Evolutionary conservation across 129 eudicot species (phyloP), one percentile per base, ranked within the genome.

Genomic region (Deinandra increscens): DNA sequence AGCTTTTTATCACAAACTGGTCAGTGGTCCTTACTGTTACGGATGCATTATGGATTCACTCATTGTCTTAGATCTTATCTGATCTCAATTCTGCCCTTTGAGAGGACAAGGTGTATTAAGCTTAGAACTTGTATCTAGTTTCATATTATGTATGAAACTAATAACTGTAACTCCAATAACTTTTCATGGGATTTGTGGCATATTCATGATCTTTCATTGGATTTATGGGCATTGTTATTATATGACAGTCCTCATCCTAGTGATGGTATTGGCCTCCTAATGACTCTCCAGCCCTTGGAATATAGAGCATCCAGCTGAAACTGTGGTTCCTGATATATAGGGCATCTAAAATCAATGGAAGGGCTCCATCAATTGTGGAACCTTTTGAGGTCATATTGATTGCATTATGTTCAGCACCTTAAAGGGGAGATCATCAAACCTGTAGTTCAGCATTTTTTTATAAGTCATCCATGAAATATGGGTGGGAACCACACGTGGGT

Each of bases 211-310:
- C 34, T 8, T 20, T 53, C 34, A 20, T 1, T 54, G 34, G 60
- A 37, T 7, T 69, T 69, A n/a, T 53, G 42, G 54, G 26, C 65
- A 55, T 17, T 70, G 29, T 50, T 55, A 66, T 44, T 26, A 23
- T 43, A 44, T 12, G 38, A 26, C 17, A 23, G 41, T 26, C 56
- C 33, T 22, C n/a, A 45, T 44, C 14, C 70, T 66, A 70, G 63
- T 56, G 15, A 56, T 26, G 37, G 38, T 26, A 56, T 23, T 56
- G 38, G 9, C 37, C 39, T 23, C 11, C 8, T 26, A 0, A 39
- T 26, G 39, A 29, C 39, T 56, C 63, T 1, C 39, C 39, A 11
- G 9, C 9, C 63, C 39, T 56, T 56, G 26, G 3, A 8, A 19
- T 22, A 56, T 58, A 19, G 7, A 55, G 75, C 66, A 70, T 20